Evolutionary conservation across 2,329 filamentous ascomycete genomes (phyloP).

Genomic region (Sordariomycetes sp.): DNA sequence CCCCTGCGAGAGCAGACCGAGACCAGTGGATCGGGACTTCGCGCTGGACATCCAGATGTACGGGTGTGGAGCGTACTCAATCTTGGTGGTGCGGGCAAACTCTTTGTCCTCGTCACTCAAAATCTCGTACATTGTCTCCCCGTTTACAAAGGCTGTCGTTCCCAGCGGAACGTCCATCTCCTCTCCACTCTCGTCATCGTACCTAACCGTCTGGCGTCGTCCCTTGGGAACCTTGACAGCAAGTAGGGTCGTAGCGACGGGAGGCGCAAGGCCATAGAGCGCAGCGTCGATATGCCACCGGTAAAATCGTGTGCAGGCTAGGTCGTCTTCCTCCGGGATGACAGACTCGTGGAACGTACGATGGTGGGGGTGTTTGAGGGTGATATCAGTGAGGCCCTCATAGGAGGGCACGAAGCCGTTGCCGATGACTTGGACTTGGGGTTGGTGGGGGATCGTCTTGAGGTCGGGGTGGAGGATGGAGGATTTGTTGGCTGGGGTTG

Average conservation of each 20-base stretch:
- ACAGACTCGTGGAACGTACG: conserved; percentile 61
- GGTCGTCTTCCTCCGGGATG: conserved; percentile 45
- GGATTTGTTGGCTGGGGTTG: conserved; percentile 55
- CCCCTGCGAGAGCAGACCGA: conserved; percentile 61
- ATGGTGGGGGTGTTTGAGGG: conserved; percentile 67
- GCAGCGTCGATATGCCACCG: conserved; percentile 77
- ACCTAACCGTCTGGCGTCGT: conserved; percentile 56
- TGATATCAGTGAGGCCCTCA: conserved; percentile 61
- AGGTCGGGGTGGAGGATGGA: conserved; percentile 69
- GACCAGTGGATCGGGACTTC: conserved; percentile 56
- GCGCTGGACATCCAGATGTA: conserved; percentile 75
- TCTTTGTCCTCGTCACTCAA: conserved; percentile 57
- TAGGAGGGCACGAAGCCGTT: conserved; percentile 63
- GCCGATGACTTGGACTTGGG: conserved; percentile 67
- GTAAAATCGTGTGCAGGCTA: conserved; percentile 52
- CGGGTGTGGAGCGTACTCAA: conserved; percentile 71
- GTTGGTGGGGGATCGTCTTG: conserved; percentile 72
- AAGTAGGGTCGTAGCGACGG: conserved; percentile 62
- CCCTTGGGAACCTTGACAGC: conserved; percentile 65
- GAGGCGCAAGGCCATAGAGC: conserved; percentile 66
- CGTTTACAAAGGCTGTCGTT: conserved; percentile 67
- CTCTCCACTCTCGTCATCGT: conserved; percentile 63
- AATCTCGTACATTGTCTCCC: conserved; percentile 60
- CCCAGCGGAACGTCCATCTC: conserved; percentile 60
- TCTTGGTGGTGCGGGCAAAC: conserved; percentile 55